Conservation (phyloP, 2,329 filamentous ascomycete species). For the Diaporthe sp. region DNA sequence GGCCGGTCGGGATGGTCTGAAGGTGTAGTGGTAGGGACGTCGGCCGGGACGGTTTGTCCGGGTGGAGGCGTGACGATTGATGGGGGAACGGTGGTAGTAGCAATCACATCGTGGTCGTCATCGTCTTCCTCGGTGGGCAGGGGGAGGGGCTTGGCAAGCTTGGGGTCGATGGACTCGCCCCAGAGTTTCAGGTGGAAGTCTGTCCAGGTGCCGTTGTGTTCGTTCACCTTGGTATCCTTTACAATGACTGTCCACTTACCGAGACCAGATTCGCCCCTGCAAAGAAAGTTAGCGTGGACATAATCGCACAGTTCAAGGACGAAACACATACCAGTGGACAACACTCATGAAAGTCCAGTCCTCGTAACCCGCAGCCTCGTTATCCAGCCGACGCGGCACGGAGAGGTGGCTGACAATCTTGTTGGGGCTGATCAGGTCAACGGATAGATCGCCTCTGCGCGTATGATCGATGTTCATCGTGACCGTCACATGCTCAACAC, state of each 20-base stretch:
- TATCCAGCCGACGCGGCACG: slow-evolving; percentile 78
- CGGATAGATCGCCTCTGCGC: slow-evolving; percentile 90
- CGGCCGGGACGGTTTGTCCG: slow-evolving; percentile 56
- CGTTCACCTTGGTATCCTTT: slow-evolving; percentile 85
- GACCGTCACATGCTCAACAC: slow-evolving; percentile 93
- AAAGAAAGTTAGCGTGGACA: slow-evolving; percentile 47
- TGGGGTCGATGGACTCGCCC: slow-evolving; percentile 86
- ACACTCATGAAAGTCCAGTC: slow-evolving; percentile 99
- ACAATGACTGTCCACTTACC: slow-evolving; percentile 94
- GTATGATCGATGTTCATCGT: slow-evolving; percentile 96
- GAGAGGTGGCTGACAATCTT: slow-evolving; percentile 88
- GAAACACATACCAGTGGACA: slow-evolving; percentile 82
- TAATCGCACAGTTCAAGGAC: background rate
- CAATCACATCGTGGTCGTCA: slow-evolving; percentile 78
- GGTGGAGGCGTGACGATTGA: slow-evolving; percentile 73
- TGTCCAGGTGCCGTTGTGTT: slow-evolving; percentile 80
- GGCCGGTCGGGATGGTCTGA: slow-evolving; percentile 76
- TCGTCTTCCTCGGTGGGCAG: slow-evolving; percentile 88
- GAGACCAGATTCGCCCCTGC: slow-evolving; percentile 86
- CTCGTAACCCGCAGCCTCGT: slow-evolving; percentile 76
- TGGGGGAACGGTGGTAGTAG: slow-evolving; percentile 71
- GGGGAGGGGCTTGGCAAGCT: slow-evolving; percentile 80
- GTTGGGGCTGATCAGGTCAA: slow-evolving; percentile 87
- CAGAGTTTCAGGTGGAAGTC: slow-evolving; percentile 97
- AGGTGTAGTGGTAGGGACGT: slow-evolving; percentile 54